Conservation (phyloP, 1,139 yeast species). For the Pichia sp. region DNA sequence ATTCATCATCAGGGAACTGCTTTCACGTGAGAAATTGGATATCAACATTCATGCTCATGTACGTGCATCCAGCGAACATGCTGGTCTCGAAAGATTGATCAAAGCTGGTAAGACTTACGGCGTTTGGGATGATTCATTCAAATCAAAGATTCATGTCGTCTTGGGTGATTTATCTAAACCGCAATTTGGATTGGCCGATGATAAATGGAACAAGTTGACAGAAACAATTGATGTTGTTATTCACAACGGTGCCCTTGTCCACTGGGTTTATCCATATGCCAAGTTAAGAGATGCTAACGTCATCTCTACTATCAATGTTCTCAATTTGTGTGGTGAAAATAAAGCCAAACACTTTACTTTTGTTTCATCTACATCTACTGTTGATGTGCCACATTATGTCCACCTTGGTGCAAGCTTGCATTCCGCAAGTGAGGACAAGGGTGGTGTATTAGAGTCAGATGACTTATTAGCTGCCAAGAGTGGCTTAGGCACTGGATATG, state of each 20-base stretch:
- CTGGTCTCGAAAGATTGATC: constrained; percentile 72
- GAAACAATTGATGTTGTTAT: constrained; percentile 71
- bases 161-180: constrained; percentile 75
- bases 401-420: constrained; percentile 65
- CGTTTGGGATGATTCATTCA: constrained; percentile 69
- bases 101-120: constrained; percentile 83
- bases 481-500: constrained; percentile 90
- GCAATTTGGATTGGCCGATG: constrained; percentile 64
- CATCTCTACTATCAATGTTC: constrained; percentile 75
- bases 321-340: constrained; percentile 73
- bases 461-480: constrained; percentile 72
- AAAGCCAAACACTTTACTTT: constrained; percentile 83
- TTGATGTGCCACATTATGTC: constrained; percentile 80
- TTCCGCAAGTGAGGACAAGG: constrained; percentile 51
- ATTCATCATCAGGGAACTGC: constrained; percentile 71
- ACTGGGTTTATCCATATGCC: constrained; percentile 96
- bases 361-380: constrained; percentile 91
- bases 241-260: constrained; percentile 97
- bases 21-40: constrained; percentile 44
- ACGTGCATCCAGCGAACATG: constrained; percentile 65
- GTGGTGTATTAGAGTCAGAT: constrained; percentile 78
- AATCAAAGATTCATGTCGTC: constrained; percentile 58
- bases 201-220: constrained; percentile 55
- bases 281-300: constrained; percentile 93
- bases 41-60: constrained; percentile 81